Base-by-base conservation (phyloP, 2,329 filamentous ascomycete species). In the Ophiostoma australiae region DNA sequence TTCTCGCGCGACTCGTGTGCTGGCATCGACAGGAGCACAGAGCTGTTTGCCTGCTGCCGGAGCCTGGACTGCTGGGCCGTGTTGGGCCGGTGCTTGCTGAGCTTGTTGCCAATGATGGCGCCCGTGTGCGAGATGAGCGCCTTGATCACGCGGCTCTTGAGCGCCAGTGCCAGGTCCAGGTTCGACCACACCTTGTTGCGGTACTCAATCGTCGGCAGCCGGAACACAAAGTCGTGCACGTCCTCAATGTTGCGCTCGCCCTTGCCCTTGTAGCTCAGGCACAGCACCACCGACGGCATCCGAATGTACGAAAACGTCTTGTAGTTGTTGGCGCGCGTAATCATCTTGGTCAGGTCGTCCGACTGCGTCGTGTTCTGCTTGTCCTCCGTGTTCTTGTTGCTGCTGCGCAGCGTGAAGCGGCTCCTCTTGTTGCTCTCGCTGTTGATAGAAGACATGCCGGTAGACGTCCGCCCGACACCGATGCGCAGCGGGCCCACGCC, bases 111-210 rank as follows among this genome's bases (percentile, higher is more conserved):
- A 68, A 99, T 93, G 75, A 99, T 97, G 71, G 95, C 93, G 48
- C 95, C 95, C 0, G 94, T 94, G 78, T 99, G 95, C 1, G 92
- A 95, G 76, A 99, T 96, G 66, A 99, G 85, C 0, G 95, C 94
- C 77, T 93, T 92, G 78, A 97, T 92, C 72, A 98, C 91, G 67
- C 97, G 94, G 78, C 94, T 96, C 82, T 99, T 98, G 70, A 99
- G 85, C 17, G 93, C 91, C 67, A 98, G 84, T 0, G 94, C 94
- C 11, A 99, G 87, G 77, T 99, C 95, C 7, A 99, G 86, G 78
- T 98, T 99, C 7, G 93, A 97, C 95, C 95, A 99, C 10, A 94
- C 98, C 84, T 99, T 99, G 84, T 99, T 99, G 74, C 93, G 89
- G 82, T 97, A 98, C 79, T 99, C 95, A 67, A 99, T 89, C 1